Base-by-base conservation (phyloP, 1,139 yeast species). In the Suzukiozyma palmioleophila region DNA sequence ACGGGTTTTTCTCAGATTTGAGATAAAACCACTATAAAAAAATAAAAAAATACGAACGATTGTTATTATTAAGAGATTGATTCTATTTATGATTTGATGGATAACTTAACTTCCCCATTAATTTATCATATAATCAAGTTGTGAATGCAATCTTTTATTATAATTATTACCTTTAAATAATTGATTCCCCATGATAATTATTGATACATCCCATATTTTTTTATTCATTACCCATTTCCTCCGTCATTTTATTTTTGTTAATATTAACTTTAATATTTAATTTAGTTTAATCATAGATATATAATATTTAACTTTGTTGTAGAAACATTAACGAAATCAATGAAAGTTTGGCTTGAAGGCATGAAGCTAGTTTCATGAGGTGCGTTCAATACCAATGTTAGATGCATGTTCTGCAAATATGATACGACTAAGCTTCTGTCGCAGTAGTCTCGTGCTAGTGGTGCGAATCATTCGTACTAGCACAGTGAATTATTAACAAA, bases 101-200 rank as follows among this genome's bases (percentile, higher is more conserved):
- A 26, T 33, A 22, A 26, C 24, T 33, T 14, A 33, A 33, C 15
- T 33, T 33, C 36, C 36, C 36, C 36, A 33, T 26, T 33, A 14
- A 33, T 33, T 33, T 22, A 33, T 33, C 14, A 25, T 9, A 8
- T 5, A 5, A 9, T 6, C n/a, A n/a, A 33, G 8, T 14, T 33
- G 25, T 14, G 26, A 33, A 22, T 15, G 8, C 24, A 21, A 26
- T 26, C 26, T n/a, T 33, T 33, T 26, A 33, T 15, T 28, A 28
- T 28, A 12, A 28, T 28, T 33, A 33, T 33, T 33, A 33, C 36
- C 22, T 16, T 11, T 33, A 33, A 33, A 22, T 22, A 22, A 33
- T 33, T 33, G 36, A 33, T 33, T 33, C 36, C 36, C 36, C 36
- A 33, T 25, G 18, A 22, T 32, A 32, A 33, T 33, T 33, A 33